phyloP scores from a whole-genome alignment of 805 yeast species.

The Saturnispora saitoi region DNA sequence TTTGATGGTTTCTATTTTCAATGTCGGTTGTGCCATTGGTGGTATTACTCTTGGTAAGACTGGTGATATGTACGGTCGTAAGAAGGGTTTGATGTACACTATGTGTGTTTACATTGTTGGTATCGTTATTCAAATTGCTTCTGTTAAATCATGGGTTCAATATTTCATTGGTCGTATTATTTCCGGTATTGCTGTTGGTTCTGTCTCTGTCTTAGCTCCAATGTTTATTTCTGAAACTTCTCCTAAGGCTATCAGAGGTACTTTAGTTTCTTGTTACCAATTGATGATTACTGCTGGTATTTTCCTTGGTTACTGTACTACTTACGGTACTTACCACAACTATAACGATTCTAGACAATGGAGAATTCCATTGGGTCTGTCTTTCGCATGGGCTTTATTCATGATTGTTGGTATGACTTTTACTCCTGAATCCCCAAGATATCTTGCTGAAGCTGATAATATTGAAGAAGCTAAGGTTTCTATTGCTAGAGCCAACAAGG shows the following conservation, averaged over 20 bases:
- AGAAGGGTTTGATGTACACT: slow-evolving; percentile 43
- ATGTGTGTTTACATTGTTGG: slow-evolving; percentile 55
- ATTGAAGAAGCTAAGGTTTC: slow-evolving; percentile 47
- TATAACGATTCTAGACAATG: slow-evolving; percentile 48
- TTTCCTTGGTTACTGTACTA: slow-evolving; percentile 60
- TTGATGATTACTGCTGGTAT: slow-evolving; percentile 64
- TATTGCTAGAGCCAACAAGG: slow-evolving; percentile 51
- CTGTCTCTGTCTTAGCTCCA: slow-evolving; percentile 44
- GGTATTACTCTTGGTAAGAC: slow-evolving; percentile 49
- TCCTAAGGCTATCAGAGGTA: slow-evolving; percentile 65
- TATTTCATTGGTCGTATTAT: slow-evolving; percentile 54
- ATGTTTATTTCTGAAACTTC: slow-evolving; percentile 60
- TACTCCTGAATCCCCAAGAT: slow-evolving; percentile 69
- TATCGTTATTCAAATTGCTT: slow-evolving; percentile 49
- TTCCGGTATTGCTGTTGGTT: slow-evolving; percentile 49
- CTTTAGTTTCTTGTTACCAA: slow-evolving; percentile 62
- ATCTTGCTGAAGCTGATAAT: slow-evolving; percentile 41
- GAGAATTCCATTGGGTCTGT: slow-evolving; percentile 53
- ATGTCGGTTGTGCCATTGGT: slow-evolving; percentile 68
- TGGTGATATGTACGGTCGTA: slow-evolving; percentile 57
- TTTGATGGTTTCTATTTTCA: slow-evolving; percentile 60
- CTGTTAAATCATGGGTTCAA: slow-evolving; percentile 51
- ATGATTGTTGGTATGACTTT: slow-evolving; percentile 43
- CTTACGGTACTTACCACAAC: slow-evolving; percentile 50
- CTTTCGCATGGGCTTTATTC: slow-evolving; percentile 45